phyloP scores from a whole-genome alignment of 1,284 basidiomycete genomes.

The Melampsora larici-populina region DNA sequence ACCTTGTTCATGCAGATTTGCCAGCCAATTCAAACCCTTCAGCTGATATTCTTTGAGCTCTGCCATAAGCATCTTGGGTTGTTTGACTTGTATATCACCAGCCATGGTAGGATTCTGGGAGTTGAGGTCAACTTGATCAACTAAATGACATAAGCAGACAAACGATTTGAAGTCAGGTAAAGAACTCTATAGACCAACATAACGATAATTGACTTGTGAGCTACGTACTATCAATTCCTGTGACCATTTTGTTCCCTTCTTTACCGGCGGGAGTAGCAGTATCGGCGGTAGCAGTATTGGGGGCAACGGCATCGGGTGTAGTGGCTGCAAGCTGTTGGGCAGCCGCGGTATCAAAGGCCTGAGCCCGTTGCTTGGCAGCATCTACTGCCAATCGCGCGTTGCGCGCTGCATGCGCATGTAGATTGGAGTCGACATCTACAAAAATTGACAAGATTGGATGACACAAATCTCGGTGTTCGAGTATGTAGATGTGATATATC shows the following conservation, averaged over 20 bases:
- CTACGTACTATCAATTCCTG: conserved; percentile 43
- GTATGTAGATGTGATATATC: too few relatives aligned
- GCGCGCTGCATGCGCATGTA: conserved; percentile 78
- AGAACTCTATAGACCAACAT: not conserved
- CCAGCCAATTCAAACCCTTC: conserved; percentile 97
- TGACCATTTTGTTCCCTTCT: conserved; percentile 41
- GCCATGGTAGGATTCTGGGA: conserved; percentile 98
- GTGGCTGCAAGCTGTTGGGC: conserved; percentile 61
- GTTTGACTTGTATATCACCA: conserved; percentile 77
- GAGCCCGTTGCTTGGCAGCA: conserved; percentile 74
- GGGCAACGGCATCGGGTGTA: not conserved
- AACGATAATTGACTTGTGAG: not conserved
- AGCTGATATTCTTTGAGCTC: conserved; percentile 98
- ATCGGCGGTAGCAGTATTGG: conserved; percentile 57
- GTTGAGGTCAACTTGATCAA: conserved; percentile 94
- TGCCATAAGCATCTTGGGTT: conserved; percentile 95
- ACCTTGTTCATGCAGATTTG: conserved; percentile 95
- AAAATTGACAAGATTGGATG: not conserved
- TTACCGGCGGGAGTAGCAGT: conserved; percentile 33
- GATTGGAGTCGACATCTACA: conserved; percentile 81
- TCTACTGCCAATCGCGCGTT: conserved; percentile 88
- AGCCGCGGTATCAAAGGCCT: conserved; percentile 77
- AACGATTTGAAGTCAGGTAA: not conserved
- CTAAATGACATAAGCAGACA: conserved; percentile 55
- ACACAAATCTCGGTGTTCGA: too few relatives aligned